These are phyloP conservation scores for Cenchrus americanus DNA, from an alignment of 176 grass and related monocot genomes.

Conservation along the genomic window DNA sequence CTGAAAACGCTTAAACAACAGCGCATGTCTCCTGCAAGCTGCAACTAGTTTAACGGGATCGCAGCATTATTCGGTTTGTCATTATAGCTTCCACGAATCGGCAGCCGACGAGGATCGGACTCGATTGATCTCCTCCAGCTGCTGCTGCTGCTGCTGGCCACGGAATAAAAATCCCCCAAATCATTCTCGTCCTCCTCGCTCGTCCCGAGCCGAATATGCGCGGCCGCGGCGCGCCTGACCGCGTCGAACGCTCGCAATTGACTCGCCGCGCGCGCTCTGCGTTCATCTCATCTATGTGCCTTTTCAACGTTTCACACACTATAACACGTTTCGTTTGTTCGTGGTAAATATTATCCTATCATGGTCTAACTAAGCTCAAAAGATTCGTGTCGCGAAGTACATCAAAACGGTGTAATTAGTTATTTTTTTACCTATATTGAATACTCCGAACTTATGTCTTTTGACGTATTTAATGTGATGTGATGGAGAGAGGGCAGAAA, in stretches of 20 bases:
- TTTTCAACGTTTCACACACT: no score
- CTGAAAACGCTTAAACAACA: neutral
- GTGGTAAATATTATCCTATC: no score
- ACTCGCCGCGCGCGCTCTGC: neutral
- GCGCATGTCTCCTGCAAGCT: slow-evolving; percentile 22
- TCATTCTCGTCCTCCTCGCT: neutral
- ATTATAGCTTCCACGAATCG: neutral
- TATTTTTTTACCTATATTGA: no score
- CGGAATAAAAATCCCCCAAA: neutral
- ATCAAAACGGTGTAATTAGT: no score
- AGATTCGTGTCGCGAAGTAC: no score
- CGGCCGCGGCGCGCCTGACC: neutral
- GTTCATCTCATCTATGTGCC: no score
- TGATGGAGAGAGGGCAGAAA: no score
- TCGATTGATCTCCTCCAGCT: neutral
- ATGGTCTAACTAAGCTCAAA: no score
- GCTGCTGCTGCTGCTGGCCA: neutral
- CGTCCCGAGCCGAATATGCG: no score
- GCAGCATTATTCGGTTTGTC: neutral
- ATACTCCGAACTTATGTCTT: no score
- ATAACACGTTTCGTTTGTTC: no score
- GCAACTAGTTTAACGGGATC: slow-evolving; percentile 6
- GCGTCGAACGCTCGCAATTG: slow-evolving; percentile 22
- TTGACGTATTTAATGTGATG: no score
- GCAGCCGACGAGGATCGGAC: neutral